Evolutionary conservation across 2,329 filamentous ascomycete species (phyloP), one percentile per base, ranked within the genome.

Genomic region (Penicillium sp.): DNA sequence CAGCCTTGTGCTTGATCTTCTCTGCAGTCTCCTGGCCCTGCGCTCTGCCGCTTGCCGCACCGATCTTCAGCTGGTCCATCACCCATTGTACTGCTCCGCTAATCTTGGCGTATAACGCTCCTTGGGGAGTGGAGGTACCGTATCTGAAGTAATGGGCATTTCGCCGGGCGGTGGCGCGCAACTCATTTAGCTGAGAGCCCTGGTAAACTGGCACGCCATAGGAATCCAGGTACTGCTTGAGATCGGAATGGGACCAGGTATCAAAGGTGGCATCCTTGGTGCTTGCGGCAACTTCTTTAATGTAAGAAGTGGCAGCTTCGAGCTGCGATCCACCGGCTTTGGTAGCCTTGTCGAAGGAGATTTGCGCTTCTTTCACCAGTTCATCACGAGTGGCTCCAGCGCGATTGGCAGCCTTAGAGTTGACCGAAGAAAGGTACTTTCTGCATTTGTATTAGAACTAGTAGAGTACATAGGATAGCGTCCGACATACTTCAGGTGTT

Each of bases 211-310:
- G 83, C 46, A 94, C 81, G 44, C 91, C 91, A 66, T 92, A 94
- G 64, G 87, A 90, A 73, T 94, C 91, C 7, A 94, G 85, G 71
- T 93, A 94, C 1, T 86, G 81, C 82, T 94, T 93, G 64, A 95
- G 81, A 29, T 94, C 90, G 46, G 82, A 84, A 54, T 84, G 81
- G 26, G 83, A 90, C 91, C 91, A 94, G 0, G 86, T 86, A 56
- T 92, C 87, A 66, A 94, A 94, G 1, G 85, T 82, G 26, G 78
- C 82, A 52, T 87, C 81, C 80, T 91, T 92, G 52, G 83, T 89
- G 9, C 85, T 73, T 60, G 85, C 84, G 5, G 91, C 91, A 30
- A 87, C 87, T 62, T 87, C 80, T 9, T 88, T 80, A 3, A 93
- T 81, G 70, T 91, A 91, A 58, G 85, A 90, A 8, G 90, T 93